These are phyloP conservation scores for Oryza longistaminata DNA, from an alignment of 176 grass and related monocot genomes.

Conservation along the genomic window DNA sequence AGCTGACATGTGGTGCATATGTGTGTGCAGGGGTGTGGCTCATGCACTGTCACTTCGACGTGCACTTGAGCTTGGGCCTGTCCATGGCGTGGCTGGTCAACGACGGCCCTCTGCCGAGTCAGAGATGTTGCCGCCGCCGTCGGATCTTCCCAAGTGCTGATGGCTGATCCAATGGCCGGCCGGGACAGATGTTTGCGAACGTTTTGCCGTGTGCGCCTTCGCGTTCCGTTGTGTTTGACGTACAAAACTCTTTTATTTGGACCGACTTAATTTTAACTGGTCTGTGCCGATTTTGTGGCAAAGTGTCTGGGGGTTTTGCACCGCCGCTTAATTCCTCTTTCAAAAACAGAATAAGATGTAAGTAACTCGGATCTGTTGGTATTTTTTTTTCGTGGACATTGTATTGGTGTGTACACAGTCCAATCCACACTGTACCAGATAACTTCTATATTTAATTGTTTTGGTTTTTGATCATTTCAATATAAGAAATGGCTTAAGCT, in stretches of 20 bases:
- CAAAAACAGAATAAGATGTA: conserved; percentile 45
- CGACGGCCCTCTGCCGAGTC: conserved; percentile 52
- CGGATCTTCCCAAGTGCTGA: conserved; percentile 69
- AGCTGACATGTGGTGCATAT: not conserved
- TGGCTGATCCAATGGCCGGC: not conserved
- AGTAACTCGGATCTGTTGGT: not conserved
- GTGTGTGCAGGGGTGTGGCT: conserved; percentile 58
- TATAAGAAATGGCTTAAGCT: not conserved
- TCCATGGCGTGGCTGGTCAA: conserved; percentile 72
- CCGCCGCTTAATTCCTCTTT: conserved; percentile 15
- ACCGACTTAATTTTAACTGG: conserved; percentile 19
- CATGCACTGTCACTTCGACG: conserved; percentile 77
- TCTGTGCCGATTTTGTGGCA: conserved; percentile 42
- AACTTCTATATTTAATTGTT: not conserved
- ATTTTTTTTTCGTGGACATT: not conserved
- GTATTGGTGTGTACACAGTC: not conserved
- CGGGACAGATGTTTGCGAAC: not conserved
- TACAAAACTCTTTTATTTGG: not conserved
- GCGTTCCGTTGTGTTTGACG: conserved; percentile 22
- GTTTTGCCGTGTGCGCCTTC: conserved; percentile 16
- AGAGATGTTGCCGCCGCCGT: conserved; percentile 65
- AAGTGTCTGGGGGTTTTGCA: not conserved
- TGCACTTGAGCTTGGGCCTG: conserved; percentile 75
- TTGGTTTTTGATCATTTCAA: not conserved
- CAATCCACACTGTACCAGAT: not conserved